Conservation (phyloP, 805 yeast species). For the Suhomyces emberorum region DNA sequence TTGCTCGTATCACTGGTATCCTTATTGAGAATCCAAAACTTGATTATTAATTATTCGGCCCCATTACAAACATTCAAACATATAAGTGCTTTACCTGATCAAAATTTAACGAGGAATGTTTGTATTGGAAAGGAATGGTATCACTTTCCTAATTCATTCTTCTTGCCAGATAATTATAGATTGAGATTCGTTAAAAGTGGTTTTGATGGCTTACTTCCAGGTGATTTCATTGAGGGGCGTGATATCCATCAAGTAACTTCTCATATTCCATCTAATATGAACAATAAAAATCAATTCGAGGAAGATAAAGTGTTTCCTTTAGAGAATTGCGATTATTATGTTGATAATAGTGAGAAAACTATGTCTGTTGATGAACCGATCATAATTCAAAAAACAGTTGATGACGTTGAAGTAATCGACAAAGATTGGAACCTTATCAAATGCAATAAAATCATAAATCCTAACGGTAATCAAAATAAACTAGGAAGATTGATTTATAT, state of each 20-base stretch:
- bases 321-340: constrained; percentile 59
- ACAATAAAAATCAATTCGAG: constrained; percentile 68
- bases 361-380: constrained; percentile 40
- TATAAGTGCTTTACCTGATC: constrained; percentile 8
- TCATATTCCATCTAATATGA: constrained; percentile 61
- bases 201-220: constrained; percentile 85
- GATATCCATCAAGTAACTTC: constrained; percentile 35
- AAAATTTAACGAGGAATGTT: constrained; percentile 38
- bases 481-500: constrained; percentile 53
- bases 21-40: constrained; percentile 52
- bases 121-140: constrained; percentile 97
- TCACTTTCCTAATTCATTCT: constrained; percentile 84
- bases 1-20: constrained; percentile 35
- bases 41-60: constrained; percentile 66
- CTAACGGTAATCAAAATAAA: constrained; percentile 50
- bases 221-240: constrained; percentile 61
- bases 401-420: constrained; percentile 13
- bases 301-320: constrained; percentile 49
- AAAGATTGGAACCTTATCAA: constrained; percentile 46
- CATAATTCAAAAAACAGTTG: constrained; percentile 12
- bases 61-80: constrained; percentile 44
- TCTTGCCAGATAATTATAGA: constrained; percentile 62
- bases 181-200: constrained; percentile 70
- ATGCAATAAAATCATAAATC: constrained; percentile 52
- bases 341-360: constrained; percentile 60